A percentile compares a stretch with the other conserved stretches of the same genome.
Conservation (phyloP, 1,284 basidiomycete genomes). For the Meripilus lineatus region DNA sequence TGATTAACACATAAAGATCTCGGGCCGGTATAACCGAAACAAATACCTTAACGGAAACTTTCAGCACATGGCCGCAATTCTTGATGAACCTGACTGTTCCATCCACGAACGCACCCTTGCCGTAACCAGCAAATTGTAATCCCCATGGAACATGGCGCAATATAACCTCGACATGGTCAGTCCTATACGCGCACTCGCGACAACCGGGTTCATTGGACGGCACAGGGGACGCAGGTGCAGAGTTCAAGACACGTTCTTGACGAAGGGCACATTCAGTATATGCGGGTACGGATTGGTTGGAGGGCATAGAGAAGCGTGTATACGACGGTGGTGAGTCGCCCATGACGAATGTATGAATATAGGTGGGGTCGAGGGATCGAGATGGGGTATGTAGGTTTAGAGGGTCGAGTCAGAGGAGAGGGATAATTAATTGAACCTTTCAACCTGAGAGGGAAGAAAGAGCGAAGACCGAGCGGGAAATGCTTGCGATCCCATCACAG, state of each 20-base stretch:
- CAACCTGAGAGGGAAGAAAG: no score
- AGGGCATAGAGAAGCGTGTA: conserved; percentile 2
- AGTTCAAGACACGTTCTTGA: conserved; percentile 21
- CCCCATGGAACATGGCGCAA: conserved; percentile 38
- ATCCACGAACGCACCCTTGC: conserved; percentile 34
- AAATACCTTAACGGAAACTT: conserved; percentile 34
- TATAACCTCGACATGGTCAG: conserved; percentile 35
- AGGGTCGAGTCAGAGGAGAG: no score
- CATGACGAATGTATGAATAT: no score
- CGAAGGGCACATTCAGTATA: conserved; percentile 20
- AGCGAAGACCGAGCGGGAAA: no score
- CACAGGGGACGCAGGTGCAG: conserved; percentile 12
- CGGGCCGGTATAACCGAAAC: no score
- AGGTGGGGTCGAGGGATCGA: no score
- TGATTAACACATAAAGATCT: not conserved
- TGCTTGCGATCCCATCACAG: no score
- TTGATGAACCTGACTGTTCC: conserved; percentile 35
- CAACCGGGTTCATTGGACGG: conserved; percentile 9
- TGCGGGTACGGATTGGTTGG: conserved; percentile 16
- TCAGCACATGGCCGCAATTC: conserved; percentile 30
- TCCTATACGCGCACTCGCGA: conserved; percentile 32
- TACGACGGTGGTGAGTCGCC: conserved; percentile 2
- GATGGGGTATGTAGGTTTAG: no score
- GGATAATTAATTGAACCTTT: no score
- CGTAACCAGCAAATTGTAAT: conserved; percentile 36